A percentile compares a stretch with the other conserved stretches of the same genome.
These are phyloP conservation scores for Cucurbita ficifolia DNA, from an alignment of 306 rosid species.

Conservation along the genomic window DNA sequence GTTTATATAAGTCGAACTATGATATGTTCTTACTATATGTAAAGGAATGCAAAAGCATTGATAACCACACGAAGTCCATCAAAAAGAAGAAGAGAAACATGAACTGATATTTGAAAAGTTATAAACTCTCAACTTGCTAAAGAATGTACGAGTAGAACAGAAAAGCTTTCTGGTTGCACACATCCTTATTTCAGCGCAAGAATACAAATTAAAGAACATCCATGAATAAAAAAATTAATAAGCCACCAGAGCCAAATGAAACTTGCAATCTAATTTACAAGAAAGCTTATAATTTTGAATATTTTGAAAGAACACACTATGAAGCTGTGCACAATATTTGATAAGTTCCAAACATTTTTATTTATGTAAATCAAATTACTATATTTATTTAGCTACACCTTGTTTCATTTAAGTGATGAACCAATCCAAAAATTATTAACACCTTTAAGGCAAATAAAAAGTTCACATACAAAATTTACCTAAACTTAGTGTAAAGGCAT, in stretches of 20 bases:
- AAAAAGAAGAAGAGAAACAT: no score
- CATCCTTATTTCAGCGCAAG: neutral
- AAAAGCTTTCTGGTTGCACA: neutral
- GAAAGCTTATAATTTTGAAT: neutral
- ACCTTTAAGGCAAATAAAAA: neutral
- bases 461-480: neutral
- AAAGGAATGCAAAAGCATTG: no score
- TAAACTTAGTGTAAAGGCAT: neutral
- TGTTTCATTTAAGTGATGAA: neutral
- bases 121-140: no score
- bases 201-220: neutral
- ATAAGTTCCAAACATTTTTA: neutral
- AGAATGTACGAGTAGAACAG: neutral
- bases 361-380: no score
- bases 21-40: no score
- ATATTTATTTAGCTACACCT: neutral
- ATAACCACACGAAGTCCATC: no score
- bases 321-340: neutral
- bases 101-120: no score
- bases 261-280: neutral
- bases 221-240: neutral
- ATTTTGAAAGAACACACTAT: neutral
- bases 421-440: neutral
- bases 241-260: neutral
- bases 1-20: no score